These are phyloP conservation scores for Paraconiothyrium brasiliense DNA, from an alignment of 2,329 filamentous ascomycete genomes.

Conservation along the genomic window DNA sequence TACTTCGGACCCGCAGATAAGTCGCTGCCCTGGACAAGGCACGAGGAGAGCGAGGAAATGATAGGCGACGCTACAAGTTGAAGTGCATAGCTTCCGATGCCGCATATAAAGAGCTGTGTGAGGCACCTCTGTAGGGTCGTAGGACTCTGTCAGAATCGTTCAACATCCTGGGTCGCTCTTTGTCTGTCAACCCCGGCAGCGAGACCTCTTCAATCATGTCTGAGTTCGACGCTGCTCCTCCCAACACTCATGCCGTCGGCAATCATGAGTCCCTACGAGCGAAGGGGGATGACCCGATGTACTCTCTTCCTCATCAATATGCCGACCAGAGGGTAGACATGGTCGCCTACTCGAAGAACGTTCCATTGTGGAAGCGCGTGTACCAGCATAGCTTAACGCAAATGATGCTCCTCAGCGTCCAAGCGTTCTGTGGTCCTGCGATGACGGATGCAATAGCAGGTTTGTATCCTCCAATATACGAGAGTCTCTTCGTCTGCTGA, in stretches of 20 bases:
- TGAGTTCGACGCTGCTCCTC: constrained; percentile 40
- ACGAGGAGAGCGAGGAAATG: constrained; percentile 1
- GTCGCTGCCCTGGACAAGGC: constrained; percentile 5
- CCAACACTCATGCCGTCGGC: constrained; percentile 45
- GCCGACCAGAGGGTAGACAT: constrained; percentile 50
- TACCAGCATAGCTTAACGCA: constrained; percentile 60
- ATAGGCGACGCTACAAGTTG: constrained; percentile 4
- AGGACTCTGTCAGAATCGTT: neutral
- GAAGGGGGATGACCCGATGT: constrained; percentile 39
- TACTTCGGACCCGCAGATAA: constrained; percentile 14
- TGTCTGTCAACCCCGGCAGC: neutral
- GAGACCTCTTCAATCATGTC: constrained; percentile 29
- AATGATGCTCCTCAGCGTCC: constrained; percentile 59
- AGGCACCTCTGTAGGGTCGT: neutral
- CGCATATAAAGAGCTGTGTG: constrained; percentile 2
- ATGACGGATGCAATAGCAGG: constrained; percentile 45
- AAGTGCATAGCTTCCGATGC: neutral
- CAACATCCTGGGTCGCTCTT: neutral
- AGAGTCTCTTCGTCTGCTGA: neutral
- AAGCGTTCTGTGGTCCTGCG: constrained; percentile 52
- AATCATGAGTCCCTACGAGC: constrained; percentile 40
- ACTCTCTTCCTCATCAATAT: constrained; percentile 25
- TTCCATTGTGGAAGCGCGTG: constrained; percentile 56
- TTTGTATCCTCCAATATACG: constrained; percentile 9
- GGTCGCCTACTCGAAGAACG: constrained; percentile 37